A percentile compares a stretch with the other conserved stretches of the same genome.
Evolutionary conservation across 1,284 basidiomycete species (phyloP).

Genomic region (Chalciporus sp.): DNA sequence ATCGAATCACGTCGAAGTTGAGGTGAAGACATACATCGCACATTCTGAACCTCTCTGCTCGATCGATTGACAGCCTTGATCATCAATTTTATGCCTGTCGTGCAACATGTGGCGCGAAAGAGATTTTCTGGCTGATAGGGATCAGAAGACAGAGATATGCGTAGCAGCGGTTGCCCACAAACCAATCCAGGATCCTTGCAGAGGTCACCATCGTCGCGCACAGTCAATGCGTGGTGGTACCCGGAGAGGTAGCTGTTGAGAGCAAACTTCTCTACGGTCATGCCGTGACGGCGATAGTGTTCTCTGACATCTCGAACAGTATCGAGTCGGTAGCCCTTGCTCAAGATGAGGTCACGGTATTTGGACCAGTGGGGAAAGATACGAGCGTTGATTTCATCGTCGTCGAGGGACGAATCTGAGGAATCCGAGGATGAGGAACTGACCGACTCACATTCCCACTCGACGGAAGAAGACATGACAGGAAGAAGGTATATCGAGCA

Average conservation of each 20-base stretch:
- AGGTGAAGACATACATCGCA: conserved; percentile 55
- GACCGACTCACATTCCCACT: conserved; percentile 35
- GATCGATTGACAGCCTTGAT: conserved; percentile 65
- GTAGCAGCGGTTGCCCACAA: conserved; percentile 28
- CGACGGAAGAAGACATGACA: conserved; percentile 26
- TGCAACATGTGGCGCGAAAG: conserved; percentile 60
- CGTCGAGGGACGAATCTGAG: conserved; percentile 55
- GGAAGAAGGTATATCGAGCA: not conserved
- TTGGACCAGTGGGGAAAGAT: conserved; percentile 60
- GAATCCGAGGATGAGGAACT: conserved; percentile 39
- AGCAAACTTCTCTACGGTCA: conserved; percentile 2
- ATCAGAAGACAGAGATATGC: conserved; percentile 8
- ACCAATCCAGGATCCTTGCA: conserved; percentile 73
- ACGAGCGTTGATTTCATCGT: conserved; percentile 63
- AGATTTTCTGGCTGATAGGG: conserved; percentile 62
- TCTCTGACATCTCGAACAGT: conserved; percentile 63
- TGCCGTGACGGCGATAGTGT: conserved; percentile 23
- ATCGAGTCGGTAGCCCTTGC: conserved; percentile 62
- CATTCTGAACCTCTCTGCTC: conserved; percentile 64
- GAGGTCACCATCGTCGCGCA: conserved; percentile 55
- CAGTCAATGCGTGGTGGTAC: conserved; percentile 38
- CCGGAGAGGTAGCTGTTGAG: conserved; percentile 35
- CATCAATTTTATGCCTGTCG: conserved; percentile 55
- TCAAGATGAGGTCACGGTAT: conserved; percentile 51
- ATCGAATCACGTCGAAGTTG: conserved; percentile 56